Evolutionary conservation across 768 basidiomycete genomes (phyloP), one percentile per base, ranked within the genome.

Genomic region (Hortiboletus campestris): DNA sequence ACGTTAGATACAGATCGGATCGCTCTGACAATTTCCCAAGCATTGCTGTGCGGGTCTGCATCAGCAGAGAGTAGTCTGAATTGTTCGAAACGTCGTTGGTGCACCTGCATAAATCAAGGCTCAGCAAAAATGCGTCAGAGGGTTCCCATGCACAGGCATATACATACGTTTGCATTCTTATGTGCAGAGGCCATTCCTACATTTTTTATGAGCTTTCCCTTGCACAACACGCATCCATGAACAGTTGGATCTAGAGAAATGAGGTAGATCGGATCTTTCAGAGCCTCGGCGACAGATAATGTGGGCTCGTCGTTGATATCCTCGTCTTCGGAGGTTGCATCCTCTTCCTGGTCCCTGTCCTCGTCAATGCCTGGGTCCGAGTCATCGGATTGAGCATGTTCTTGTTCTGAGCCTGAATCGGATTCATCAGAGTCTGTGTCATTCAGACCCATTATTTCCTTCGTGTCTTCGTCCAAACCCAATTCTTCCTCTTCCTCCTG

Each of bases 401-500:
- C 13, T 62, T 50, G 64, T 50, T 63, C 83, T 20, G 78, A 78
- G 50, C 74, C 75, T 10, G 83, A 82, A 13, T 79, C 78, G 63
- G 79, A 67, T 71, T 89, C 88, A 45, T 88, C 86, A 31, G 87
- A 87, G 68, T 91, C 86, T 1, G 87, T 88, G 60, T 90, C 85
- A 40, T 89, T 77, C 58, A 91, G 66, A 25, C 87, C 89, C 13
- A 89, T 71, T 35, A 83, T 65, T 46, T 82, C 82, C 64, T 79
- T 87, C 74, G 77, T 75, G n/a, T 84, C 85, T 34, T 79, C 80
- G 54, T 88, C 82, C 6, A 88, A 61, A 0, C 83, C 85, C 35
- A 86, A 77, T 48, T 82, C 80, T 67, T 86, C 84, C 57, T 87
- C 86, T 59, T 84, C 76, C 63, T 85, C 77, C 56, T 76, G 79